These are phyloP conservation scores for Candida loeiensis DNA, from an alignment of 805 yeast genomes.

Conservation along the genomic window DNA sequence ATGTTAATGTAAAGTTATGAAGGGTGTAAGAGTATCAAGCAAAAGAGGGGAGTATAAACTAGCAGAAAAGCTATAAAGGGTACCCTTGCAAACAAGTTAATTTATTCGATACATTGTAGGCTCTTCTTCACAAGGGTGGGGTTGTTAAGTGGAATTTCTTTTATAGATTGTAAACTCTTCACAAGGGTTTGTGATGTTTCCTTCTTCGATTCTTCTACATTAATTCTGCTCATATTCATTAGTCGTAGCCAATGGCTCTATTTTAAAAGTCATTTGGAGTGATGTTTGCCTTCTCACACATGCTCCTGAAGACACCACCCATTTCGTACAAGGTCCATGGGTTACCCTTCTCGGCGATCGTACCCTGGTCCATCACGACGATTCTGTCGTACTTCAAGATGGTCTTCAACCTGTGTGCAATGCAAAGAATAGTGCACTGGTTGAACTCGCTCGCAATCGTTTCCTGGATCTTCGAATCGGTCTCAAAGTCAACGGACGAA, in stretches of 20 bases:
- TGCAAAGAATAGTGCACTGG: conserved; percentile 35
- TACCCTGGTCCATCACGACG: conserved; percentile 33
- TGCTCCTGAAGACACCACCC: conserved; percentile 27
- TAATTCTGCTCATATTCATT: conserved; percentile 4
- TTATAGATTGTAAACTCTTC: too few species aligned
- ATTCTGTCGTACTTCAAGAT: conserved; percentile 35
- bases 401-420: conserved; percentile 39
- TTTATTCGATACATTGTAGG: too few species aligned
- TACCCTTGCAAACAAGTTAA: too few species aligned
- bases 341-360: conserved; percentile 31
- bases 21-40: too few species aligned
- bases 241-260: conserved; percentile 1
- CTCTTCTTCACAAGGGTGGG: too few species aligned
- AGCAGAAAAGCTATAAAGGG: too few species aligned
- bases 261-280: conserved; percentile 24
- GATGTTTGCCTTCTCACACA: conserved; percentile 38
- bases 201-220: not conserved
- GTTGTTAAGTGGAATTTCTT: too few species aligned
- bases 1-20: too few species aligned
- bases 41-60: too few species aligned
- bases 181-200: too few species aligned
- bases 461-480: conserved; percentile 34
- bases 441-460: conserved; percentile 31
- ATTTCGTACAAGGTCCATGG: conserved; percentile 31
- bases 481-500: conserved; percentile 37